Base-by-base conservation (phyloP, 331 rosid species). In the Malus hybrid region DNA sequence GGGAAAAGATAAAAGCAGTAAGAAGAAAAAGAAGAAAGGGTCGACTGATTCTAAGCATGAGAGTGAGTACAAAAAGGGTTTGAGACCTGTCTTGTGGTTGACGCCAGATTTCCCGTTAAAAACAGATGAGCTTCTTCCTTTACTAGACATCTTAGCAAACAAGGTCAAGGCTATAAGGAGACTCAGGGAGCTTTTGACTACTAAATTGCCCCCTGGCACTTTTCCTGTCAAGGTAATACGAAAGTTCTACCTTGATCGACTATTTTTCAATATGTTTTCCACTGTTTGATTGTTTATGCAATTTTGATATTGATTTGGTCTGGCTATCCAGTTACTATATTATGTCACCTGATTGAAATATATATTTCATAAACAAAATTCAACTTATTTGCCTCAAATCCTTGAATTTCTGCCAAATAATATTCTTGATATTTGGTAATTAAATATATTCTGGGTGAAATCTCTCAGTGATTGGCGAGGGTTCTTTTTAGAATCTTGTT, bases 41-140 rank as follows among this genome's bases (percentile, higher is more conserved):
- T 63, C 81, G 34, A 81, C 70, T 54, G 97, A 95, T 65, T 7
- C 91, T 56, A 95, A 95, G 93, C 88, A 78, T 61, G 99, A 92
- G 86, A 92, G 97, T 3, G 99, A 95, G 72, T 95, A 95, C 83
- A 95, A 95, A 84, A 95, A 95, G 79, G 99, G 99, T 76, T 78
- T 95, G 86, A 89, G 97, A 88, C 99, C 99, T 72, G 97, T 92
- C 34, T 85, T 95, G 86, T 95, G 99, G 99, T 80, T 95, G 87
- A 95, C 99, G 29, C 97, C 93, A 0, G 99, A 95, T 84, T 95
- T 92, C 82, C 97, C 99, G 44, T 80, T 95, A 79, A 92, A 90
- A 88, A 95, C 99, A 18, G 97, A 95, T 20, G 99, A 95, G 82
- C 97, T 95, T 73, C 90, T 95, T 61, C 99, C 99, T 50, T 78